Evolutionary conservation across 345 rosid genomes (phyloP), one percentile per base, ranked within the genome.

Genomic region (Gossypium bickii): DNA sequence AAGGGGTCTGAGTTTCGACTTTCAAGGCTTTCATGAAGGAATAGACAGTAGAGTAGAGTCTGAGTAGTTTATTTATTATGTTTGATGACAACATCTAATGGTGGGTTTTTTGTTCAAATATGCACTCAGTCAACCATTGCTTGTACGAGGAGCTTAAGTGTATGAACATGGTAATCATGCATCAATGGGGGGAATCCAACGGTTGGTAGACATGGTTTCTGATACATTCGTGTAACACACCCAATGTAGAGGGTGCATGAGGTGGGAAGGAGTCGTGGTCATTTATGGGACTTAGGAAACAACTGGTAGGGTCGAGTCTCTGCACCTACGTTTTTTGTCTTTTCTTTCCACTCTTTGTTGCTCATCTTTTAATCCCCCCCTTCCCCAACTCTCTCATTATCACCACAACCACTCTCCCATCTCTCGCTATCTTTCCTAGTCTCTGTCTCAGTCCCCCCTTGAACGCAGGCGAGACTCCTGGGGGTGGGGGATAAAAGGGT

Each of bases 201-300:
- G 85, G 82, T 67, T 49, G 74, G 73, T 16, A 70, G 8, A 52
- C 59, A 52, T 51, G 47, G 24, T 29, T 34, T 27, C 9, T 17
- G 73, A 52, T 68, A 48, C 72, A 48, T 48, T 24, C 20, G 57
- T 25, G 15, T 67, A 45, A 67, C 22, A 67, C 22, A 68, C 22
- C 44, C 58, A 49, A 27, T 8, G 61, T 70, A 29, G 65, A 75
- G 47, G 63, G 13, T 34, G 49, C 53, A 67, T 25, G 12, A 8
- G 64, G 76, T 81, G 86, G 86, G 87, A 87, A 79, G 87, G 80
- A 77, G 78, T 82, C 86, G 87, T 85, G 90, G 90, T 85, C 88
- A 83, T 87, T 87, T 87, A 88, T 85, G 84, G 83, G 82, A 80
- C 78, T 80, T 83, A 71, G 78, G 77, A 75, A 76, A 80, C 82